phyloP scores from a whole-genome alignment of 257 asterid species.

The Craterostigma plantagineum region DNA sequence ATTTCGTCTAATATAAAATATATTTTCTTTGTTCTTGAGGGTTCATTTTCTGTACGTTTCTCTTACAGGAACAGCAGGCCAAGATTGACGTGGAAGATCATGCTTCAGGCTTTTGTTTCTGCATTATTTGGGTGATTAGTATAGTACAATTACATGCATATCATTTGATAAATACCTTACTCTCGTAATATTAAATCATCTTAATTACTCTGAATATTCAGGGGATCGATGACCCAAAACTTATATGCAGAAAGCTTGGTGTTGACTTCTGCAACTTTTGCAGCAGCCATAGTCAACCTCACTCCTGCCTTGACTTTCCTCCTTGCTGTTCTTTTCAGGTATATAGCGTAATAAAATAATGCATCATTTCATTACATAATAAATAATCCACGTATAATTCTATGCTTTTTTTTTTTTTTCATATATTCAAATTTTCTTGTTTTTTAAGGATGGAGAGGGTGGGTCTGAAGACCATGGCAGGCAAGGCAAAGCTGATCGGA shows the following conservation, averaged over 20 bases:
- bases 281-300: conserved; percentile 38
- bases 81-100: conserved; percentile 28
- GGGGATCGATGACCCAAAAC: conserved; percentile 51
- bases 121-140: conserved; percentile 50
- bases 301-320: conserved; percentile 43
- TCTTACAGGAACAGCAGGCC: conserved; percentile 35
- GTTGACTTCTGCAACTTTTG: conserved; percentile 38
- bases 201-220: conserved; percentile 9
- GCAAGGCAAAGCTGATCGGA: conserved; percentile 46
- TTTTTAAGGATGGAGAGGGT: conserved; percentile 45
- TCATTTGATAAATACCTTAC: no score
- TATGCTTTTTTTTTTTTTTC: no score
- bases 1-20: no score
- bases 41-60: neutral
- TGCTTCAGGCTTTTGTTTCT: conserved; percentile 19
- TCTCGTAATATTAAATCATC: no score
- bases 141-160: no score
- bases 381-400: no score
- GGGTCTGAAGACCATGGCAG: conserved; percentile 26
- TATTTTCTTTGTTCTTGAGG: no score
- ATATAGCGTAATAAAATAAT: no score
- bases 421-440: no score
- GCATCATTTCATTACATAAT: no score
- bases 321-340: conserved; percentile 31
- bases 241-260: conserved; percentile 31